Evolutionary conservation across 140 eudicot species (phyloP).

Genomic region (Anethum foeniculum): DNA sequence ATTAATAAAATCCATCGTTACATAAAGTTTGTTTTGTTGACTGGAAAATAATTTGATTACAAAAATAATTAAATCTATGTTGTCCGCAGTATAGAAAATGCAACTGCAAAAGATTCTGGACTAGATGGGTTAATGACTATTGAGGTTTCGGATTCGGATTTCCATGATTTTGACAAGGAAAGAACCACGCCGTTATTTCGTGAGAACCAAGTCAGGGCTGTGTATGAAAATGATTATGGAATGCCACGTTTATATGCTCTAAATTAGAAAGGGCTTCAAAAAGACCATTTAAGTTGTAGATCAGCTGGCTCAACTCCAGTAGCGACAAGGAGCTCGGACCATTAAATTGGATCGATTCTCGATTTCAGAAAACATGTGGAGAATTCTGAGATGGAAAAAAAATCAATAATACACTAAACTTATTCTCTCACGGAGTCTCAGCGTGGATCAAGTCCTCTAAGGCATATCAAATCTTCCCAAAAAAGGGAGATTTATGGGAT

Average conservation of each 20-base stretch:
- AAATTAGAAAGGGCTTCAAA: not conserved
- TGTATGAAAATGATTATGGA: constrained; percentile 5
- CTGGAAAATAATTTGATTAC: too few species aligned
- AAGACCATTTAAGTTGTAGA: not conserved
- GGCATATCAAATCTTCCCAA: not conserved
- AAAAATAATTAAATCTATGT: not conserved
- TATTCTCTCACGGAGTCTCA: not conserved
- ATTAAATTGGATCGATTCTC: not conserved
- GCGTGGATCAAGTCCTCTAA: not conserved
- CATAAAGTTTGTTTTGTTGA: too few species aligned
- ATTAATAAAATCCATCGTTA: too few species aligned
- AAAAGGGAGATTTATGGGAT: constrained; percentile 10
- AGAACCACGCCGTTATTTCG: not conserved
- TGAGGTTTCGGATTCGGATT: constrained; percentile 2
- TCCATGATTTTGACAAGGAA: constrained; percentile 1
- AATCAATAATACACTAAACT: not conserved
- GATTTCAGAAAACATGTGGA: constrained; percentile 7
- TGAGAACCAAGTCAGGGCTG: constrained; percentile 4
- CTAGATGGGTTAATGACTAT: not conserved
- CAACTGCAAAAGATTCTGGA: not conserved
- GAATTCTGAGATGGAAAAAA: not conserved
- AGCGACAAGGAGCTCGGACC: not conserved
- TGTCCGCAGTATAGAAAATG: not conserved
- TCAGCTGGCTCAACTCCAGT: constrained; percentile 4
- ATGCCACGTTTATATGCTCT: constrained; percentile 11